These are phyloP conservation scores for Mucor irregularis DNA, from an alignment of 371 early-diverging fungal species.

Conservation along the genomic window DNA sequence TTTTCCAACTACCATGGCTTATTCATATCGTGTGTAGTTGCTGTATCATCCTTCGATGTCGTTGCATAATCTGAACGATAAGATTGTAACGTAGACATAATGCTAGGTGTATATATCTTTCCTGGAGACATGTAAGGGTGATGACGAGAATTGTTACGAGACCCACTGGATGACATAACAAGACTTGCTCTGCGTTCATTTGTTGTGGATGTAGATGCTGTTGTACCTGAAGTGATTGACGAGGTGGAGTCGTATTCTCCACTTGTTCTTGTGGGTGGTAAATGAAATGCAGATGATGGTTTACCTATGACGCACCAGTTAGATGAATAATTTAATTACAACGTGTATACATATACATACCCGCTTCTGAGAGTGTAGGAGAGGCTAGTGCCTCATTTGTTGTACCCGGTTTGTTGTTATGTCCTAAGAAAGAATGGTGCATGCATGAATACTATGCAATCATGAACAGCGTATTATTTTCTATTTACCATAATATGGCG, in stretches of 20 bases:
- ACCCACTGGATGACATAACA: conserved; percentile 3
- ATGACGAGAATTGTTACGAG: conserved; percentile 18
- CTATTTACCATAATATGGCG: background rate
- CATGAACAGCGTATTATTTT: too few species aligned
- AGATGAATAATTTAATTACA: background rate
- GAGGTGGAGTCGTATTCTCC: conserved; percentile 8
- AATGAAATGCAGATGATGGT: conserved; percentile 17
- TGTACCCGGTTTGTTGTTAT: conserved; percentile 14
- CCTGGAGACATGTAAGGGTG: conserved; percentile 23
- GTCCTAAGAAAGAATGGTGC: too few species aligned
- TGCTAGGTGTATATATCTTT: conserved; percentile 13
- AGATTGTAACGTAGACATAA: conserved; percentile 20
- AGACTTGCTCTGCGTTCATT: conserved; percentile 12
- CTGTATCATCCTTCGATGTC: background rate
- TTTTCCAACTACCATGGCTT: too few species aligned
- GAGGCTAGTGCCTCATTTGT: conserved; percentile 5
- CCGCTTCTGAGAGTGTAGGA: conserved; percentile 22
- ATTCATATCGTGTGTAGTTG: background rate
- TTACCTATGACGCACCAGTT: too few species aligned
- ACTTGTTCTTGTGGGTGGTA: conserved; percentile 14
- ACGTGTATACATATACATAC: background rate
- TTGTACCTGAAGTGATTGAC: background rate
- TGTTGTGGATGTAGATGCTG: background rate
- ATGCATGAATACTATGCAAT: too few species aligned
- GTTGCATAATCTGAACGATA: background rate